Percentiles rank a stretch among this genome's conserved stretches.
Evolutionary conservation across 2,329 filamentous ascomycete genomes (phyloP).

Genomic region (Paraphaeosphaeria sporulosa): DNA sequence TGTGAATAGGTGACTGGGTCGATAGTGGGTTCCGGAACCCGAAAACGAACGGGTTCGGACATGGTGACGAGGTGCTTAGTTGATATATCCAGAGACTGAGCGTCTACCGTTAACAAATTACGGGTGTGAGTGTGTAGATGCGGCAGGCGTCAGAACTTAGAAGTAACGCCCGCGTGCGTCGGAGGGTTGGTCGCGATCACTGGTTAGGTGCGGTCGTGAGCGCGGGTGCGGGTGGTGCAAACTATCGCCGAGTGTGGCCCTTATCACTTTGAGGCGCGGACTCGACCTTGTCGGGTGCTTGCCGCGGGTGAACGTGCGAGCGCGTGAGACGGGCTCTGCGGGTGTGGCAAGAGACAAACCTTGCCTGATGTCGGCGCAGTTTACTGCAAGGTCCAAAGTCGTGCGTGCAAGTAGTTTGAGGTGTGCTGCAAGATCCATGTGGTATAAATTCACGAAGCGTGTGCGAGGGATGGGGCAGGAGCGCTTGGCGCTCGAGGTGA

Average conservation of each 20-base stretch:
- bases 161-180: no score
- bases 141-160: no score
- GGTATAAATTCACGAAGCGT: background rate
- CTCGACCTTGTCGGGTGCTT: background rate
- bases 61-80: background rate
- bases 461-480: background rate
- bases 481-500: background rate
- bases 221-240: background rate
- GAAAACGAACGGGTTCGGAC: no score
- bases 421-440: no score
- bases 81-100: background rate
- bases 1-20: no score
- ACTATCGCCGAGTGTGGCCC: background rate
- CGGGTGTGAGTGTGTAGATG: background rate
- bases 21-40: no score
- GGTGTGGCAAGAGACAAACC: background rate
- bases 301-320: background rate
- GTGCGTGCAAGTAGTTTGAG: no score
- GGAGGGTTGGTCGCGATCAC: no score
- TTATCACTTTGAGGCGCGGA: background rate
- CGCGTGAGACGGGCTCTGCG: background rate
- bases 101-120: no score
- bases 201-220: background rate
- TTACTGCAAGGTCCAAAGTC: background rate
- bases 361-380: background rate